A percentile compares a stretch with the other conserved stretches of the same genome.
These are phyloP conservation scores for Avicennia marina DNA, from an alignment of 257 asterid species.

Conservation along the genomic window DNA sequence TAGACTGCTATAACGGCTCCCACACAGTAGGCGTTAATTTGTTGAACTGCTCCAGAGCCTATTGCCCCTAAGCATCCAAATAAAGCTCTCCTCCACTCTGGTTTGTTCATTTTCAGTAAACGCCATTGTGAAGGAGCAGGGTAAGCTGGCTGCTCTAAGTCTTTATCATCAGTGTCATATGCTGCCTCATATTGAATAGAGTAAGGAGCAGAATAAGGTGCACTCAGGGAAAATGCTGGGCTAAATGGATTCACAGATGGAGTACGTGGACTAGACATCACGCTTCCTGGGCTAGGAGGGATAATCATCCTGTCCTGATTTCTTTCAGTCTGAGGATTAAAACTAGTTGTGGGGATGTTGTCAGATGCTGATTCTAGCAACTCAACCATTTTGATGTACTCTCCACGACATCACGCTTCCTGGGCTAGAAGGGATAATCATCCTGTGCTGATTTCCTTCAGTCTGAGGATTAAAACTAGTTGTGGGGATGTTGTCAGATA, in stretches of 20 bases:
- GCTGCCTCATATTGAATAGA: constrained; percentile 54
- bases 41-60: constrained; percentile 67
- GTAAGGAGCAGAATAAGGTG: constrained; percentile 52
- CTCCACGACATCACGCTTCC: constrained; percentile 56
- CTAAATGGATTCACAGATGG: constrained; percentile 61
- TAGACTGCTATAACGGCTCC: constrained; percentile 59
- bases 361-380: constrained; percentile 40
- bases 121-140: constrained; percentile 66
- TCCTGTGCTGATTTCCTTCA: constrained; percentile 29
- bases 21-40: constrained; percentile 57
- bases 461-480: constrained; percentile 20
- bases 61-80: constrained; percentile 73
- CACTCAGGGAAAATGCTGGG: constrained; percentile 64
- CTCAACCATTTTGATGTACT: constrained; percentile 61
- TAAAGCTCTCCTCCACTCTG: constrained; percentile 54
- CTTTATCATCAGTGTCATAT: constrained; percentile 50
- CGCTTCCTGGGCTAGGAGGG: constrained; percentile 57
- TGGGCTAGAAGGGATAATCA: constrained; percentile 51
- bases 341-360: constrained; percentile 17
- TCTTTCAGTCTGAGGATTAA: constrained; percentile 27
- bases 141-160: constrained; percentile 14
- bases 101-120: constrained; percentile 58
- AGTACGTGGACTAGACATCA: constrained; percentile 58
- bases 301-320: constrained; percentile 27
- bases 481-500: constrained; percentile 19